These are phyloP conservation scores for Corylus americana DNA, from an alignment of 306 rosid genomes.

Conservation along the genomic window DNA sequence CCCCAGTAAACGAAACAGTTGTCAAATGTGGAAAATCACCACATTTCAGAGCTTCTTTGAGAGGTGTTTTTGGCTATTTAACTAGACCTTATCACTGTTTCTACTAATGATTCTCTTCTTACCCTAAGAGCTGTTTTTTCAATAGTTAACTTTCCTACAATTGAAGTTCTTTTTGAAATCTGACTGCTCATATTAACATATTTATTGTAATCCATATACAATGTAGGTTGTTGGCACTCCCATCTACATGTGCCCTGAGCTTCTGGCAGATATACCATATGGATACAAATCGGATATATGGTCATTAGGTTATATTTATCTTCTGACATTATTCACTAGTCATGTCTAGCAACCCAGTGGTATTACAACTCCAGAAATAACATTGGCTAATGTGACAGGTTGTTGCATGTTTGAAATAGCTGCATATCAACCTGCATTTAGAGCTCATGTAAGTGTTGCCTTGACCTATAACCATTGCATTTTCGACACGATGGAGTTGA, in stretches of 20 bases:
- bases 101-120: not conserved
- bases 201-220: no score
- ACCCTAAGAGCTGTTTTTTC: no score
- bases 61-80: not conserved
- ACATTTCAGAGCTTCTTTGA: not conserved
- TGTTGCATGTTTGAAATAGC: slow-evolving; percentile 75
- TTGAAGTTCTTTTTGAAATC: no score
- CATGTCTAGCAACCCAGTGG: not conserved
- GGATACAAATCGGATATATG: no score
- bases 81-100: not conserved
- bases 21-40: slow-evolving; percentile 1
- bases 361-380: not conserved
- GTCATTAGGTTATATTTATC: no score
- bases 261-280: slow-evolving; percentile 71
- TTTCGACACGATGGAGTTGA: not conserved
- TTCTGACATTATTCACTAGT: no score
- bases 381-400: slow-evolving; percentile 46
- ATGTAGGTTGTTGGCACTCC: slow-evolving; percentile 62
- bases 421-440: slow-evolving; percentile 86
- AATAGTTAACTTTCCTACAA: no score
- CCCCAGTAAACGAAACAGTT: no score
- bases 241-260: slow-evolving; percentile 91
- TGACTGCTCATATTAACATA: no score
- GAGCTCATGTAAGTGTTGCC: slow-evolving; percentile 75
- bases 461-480: slow-evolving; percentile 13